Evolutionary conservation across 2,329 filamentous ascomycete species (phyloP), one percentile per base, ranked within the genome.

Genomic region (Colletotrichum higginsianum): DNA sequence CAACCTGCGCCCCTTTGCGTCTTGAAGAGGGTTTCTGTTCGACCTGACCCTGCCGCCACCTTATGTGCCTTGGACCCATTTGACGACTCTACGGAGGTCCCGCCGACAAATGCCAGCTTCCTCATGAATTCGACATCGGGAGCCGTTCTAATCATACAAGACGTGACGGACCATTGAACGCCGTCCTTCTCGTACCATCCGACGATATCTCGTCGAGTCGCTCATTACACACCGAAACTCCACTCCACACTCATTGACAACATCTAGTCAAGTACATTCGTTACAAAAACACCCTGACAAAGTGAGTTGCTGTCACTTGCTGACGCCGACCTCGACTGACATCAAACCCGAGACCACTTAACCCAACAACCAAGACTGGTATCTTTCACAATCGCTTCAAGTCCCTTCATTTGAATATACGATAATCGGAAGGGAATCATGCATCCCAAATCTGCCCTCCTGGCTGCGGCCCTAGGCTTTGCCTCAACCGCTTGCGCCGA

Each of bases 221-320:
- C 73, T 74, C 73, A 73, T 74, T 74, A 65, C 47, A 69, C 15
- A 56, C 38, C 16, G 40, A 72, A 56, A 11, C 26, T 61, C 79
- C 78, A 73, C 76, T 8, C 46, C 47, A 86, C 86, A 79, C 82
- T 88, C 85, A 78, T 89, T 88, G 84, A 86, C 83, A 83, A 75
- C 79, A 38, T 77, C 79, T 80, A 84, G 86, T 89, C 88, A 89
- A 87, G 84, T 88, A 88, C 88, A 88, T 83, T 90, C 88, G 84
- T 87, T 89, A 76, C 76, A 81, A 79, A 35, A 77, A 77, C 75
- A 77, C 79, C 82, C 85, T 88, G 86, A 87, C 86, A 67, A 57
- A 65, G 66, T 75, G 62, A 68, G 73, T 75, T 35, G 21, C 35
- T 35, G 21, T n/a, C 47, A 26, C 57, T 42, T 74, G 77, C 75